Evolutionary conservation across 345 rosid species (phyloP).

Genomic region (Acer yangbiense): DNA sequence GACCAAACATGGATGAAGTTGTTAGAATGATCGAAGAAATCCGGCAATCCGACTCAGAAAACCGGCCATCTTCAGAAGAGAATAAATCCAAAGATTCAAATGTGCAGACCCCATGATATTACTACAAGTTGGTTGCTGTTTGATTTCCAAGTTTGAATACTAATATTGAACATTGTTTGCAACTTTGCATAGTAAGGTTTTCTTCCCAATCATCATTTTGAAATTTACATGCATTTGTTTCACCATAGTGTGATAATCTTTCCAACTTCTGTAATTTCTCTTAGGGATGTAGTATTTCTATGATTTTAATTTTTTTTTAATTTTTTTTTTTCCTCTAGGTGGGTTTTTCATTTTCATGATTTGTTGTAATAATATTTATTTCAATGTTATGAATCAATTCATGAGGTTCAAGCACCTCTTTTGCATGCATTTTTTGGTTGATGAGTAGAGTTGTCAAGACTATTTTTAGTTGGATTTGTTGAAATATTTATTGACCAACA

Average conservation of each 20-base stretch:
- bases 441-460: neutral
- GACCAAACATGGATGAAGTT: slow-evolving; percentile 78
- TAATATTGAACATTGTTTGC: neutral
- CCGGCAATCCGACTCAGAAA: slow-evolving; percentile 75
- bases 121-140: slow-evolving; percentile 4
- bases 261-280: slow-evolving; percentile 11
- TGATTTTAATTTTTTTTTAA: neutral
- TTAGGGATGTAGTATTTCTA: neutral
- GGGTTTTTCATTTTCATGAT: slow-evolving; percentile 17
- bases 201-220: neutral
- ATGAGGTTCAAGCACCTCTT: slow-evolving; percentile 5
- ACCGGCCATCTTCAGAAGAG: slow-evolving; percentile 79
- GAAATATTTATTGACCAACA: too few relatives aligned
- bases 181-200: neutral
- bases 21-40: slow-evolving; percentile 85
- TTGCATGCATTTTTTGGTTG: neutral
- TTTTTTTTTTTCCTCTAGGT: slow-evolving; percentile 4
- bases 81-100: slow-evolving; percentile 75
- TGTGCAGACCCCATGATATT: slow-evolving; percentile 63
- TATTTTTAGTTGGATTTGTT: too few relatives aligned
- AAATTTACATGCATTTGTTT: neutral
- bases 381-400: slow-evolving; percentile 30
- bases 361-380: slow-evolving; percentile 26
- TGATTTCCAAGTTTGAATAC: slow-evolving; percentile 1
- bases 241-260: slow-evolving; percentile 9